A percentile compares a stretch with the other conserved stretches of the same genome.
phyloP scores from a whole-genome alignment of 2,329 filamentous ascomycete species.

The Aspergillus piperis region DNA sequence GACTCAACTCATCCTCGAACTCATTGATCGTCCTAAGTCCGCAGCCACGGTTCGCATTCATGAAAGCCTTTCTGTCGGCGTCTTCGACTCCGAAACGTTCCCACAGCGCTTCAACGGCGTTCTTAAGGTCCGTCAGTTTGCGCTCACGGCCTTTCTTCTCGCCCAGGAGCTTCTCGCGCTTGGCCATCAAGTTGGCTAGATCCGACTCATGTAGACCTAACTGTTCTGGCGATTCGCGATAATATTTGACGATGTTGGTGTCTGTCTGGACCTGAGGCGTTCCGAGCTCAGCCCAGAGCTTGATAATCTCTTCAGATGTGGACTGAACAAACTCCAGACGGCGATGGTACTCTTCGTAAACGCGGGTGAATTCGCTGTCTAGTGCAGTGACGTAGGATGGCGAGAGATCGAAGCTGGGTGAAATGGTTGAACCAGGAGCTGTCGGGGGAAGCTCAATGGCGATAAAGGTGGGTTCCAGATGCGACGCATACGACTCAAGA shows the following conservation, averaged over 20 bases:
- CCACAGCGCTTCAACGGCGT: slow-evolving; percentile 84
- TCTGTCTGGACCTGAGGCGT: slow-evolving; percentile 94
- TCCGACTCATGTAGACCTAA: slow-evolving; percentile 90
- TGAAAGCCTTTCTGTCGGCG: slow-evolving; percentile 77
- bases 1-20: slow-evolving; percentile 84
- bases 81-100: slow-evolving; percentile 82
- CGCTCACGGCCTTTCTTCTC: slow-evolving; percentile 87
- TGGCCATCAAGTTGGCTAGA: slow-evolving; percentile 68
- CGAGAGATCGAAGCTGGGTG: slow-evolving; percentile 89
- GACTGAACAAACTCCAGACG: slow-evolving; percentile 75
- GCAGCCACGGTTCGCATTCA: slow-evolving; percentile 85
- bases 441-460: slow-evolving; percentile 83
- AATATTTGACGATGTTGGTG: slow-evolving; percentile 79
- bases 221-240: slow-evolving; percentile 89
- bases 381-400: slow-evolving; percentile 81
- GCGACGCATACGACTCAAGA: slow-evolving; percentile 92
- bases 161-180: slow-evolving; percentile 78
- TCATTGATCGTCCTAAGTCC: slow-evolving; percentile 92
- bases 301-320: slow-evolving; percentile 81
- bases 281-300: slow-evolving; percentile 92
- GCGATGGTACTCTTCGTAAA: slow-evolving; percentile 94
- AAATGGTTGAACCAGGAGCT: slow-evolving; percentile 70
- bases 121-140: slow-evolving; percentile 72
- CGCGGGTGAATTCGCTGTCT: slow-evolving; percentile 86
- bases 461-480: slow-evolving; percentile 87